Percentiles rank a stretch among this genome's conserved stretches.
Evolutionary conservation across 2,329 filamentous ascomycete species (phyloP).

Genomic region (Cylindrodendrum hubeiense): DNA sequence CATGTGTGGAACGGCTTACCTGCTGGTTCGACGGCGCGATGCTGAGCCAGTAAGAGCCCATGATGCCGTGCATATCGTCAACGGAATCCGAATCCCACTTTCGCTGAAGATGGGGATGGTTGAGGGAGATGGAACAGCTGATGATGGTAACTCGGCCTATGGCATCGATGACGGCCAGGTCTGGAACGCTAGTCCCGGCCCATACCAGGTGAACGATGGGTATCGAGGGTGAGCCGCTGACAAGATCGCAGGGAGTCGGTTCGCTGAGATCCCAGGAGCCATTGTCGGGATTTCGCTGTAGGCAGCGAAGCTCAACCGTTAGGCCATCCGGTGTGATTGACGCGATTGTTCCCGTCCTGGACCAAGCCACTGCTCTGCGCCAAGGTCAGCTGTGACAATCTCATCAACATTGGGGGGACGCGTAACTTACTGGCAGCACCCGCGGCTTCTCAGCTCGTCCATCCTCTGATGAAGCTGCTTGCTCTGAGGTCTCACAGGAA

Average conservation of each 20-base stretch:
- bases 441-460: conserved; percentile 80
- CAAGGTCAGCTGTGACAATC: conserved; percentile 27
- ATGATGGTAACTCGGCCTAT: conserved; percentile 83
- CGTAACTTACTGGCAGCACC: conserved; percentile 81
- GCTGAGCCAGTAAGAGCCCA: conserved; percentile 90
- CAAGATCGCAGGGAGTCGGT: conserved; percentile 72
- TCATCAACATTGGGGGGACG: neutral
- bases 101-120: conserved; percentile 74
- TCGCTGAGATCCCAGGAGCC: conserved; percentile 83
- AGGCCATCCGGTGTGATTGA: conserved; percentile 80
- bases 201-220: conserved; percentile 85
- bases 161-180: conserved; percentile 86
- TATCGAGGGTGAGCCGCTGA: conserved; percentile 72
- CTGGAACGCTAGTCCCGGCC: conserved; percentile 78
- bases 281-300: conserved; percentile 76
- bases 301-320: conserved; percentile 77
- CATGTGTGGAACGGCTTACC: conserved; percentile 34
- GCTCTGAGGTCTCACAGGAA: conserved; percentile 58
- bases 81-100: conserved; percentile 75
- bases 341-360: conserved; percentile 86
- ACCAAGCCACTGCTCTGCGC: conserved; percentile 85
- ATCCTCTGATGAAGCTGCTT: conserved; percentile 80
- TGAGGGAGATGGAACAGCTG: conserved; percentile 78
- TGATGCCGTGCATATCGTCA: conserved; percentile 81
- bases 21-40: conserved; percentile 62